A percentile compares a stretch with the other conserved stretches of the same genome.
Conservation (phyloP, 441 rosid genomes). For the Populus hybrid region DNA sequence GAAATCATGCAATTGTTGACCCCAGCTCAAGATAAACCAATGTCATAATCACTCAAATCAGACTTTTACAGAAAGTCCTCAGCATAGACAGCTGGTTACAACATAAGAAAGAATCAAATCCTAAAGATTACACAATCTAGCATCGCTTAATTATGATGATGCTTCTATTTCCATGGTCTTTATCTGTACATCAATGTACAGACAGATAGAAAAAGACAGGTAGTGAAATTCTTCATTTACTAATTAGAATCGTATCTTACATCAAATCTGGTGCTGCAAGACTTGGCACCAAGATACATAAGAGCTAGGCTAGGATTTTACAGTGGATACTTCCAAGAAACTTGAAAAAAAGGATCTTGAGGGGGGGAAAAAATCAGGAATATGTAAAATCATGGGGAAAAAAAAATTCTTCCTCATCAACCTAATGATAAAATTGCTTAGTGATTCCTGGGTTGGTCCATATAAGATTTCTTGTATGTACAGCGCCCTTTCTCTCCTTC, state of each 20-base stretch:
- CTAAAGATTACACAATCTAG: conserved; percentile 40
- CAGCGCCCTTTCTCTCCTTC: conserved; percentile 41
- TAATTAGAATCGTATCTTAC: conserved; percentile 40
- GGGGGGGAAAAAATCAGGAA: conserved; percentile 25
- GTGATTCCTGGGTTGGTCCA: conserved; percentile 30
- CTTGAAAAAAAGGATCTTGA: not conserved
- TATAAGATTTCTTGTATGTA: conserved; percentile 49
- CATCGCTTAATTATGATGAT: conserved; percentile 38
- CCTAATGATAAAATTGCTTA: conserved; percentile 24
- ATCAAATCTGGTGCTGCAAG: conserved; percentile 30
- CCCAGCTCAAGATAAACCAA: conserved; percentile 29
- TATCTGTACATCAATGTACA: conserved; percentile 2
- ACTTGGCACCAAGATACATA: conserved; percentile 32
- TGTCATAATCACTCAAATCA: conserved; percentile 57
- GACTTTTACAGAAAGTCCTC: conserved; percentile 32
- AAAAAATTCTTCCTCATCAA: conserved; percentile 27
- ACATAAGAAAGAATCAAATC: conserved; percentile 49
- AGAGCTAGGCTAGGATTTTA: conserved; percentile 28
- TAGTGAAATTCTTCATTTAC: conserved; percentile 8
- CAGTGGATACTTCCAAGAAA: conserved; percentile 34
- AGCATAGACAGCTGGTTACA: conserved; percentile 75
- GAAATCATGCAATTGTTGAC: conserved; percentile 45
- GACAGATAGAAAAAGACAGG: conserved; percentile 12
- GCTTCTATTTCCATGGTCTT: not conserved
- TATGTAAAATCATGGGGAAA: conserved; percentile 1